Conservation (phyloP, 768 basidiomycete species). For the Tulasnella sp. region DNA sequence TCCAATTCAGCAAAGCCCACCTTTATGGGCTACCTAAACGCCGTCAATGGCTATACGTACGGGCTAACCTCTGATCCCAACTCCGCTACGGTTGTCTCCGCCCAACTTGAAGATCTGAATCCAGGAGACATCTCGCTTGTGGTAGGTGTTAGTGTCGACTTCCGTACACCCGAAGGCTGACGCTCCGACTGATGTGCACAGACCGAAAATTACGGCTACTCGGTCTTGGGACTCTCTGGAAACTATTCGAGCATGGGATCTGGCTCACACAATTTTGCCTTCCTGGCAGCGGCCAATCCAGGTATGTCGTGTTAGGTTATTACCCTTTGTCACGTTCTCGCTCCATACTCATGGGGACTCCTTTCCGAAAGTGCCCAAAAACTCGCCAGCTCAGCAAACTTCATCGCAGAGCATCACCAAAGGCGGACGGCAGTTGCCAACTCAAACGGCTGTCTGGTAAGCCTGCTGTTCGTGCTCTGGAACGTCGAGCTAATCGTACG, state of each 20-base stretch:
- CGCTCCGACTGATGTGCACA: neutral
- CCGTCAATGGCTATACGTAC: neutral
- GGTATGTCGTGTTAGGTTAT: neutral
- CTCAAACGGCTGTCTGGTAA: neutral
- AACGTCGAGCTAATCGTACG: neutral
- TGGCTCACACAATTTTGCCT: neutral
- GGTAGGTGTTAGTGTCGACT: neutral
- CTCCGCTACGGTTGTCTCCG: neutral
- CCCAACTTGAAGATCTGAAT: neutral
- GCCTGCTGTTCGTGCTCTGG: neutral
- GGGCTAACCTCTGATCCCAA: neutral
- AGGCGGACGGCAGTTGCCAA: neutral
- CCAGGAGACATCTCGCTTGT: neutral
- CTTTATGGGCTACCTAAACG: neutral
- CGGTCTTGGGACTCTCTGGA: slow-evolving; percentile 2
- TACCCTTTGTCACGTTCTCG: too few species aligned
- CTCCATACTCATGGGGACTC: too few species aligned
- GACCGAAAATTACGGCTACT: neutral
- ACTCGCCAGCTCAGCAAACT: neutral
- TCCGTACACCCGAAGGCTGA: neutral
- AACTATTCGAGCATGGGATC: neutral
- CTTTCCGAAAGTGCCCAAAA: neutral
- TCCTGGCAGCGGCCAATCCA: neutral
- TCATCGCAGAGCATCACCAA: neutral
- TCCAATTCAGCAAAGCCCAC: neutral